These are phyloP conservation scores for Epicoccum sorghinum DNA, from an alignment of 2,329 filamentous ascomycete species.

Conservation along the genomic window DNA sequence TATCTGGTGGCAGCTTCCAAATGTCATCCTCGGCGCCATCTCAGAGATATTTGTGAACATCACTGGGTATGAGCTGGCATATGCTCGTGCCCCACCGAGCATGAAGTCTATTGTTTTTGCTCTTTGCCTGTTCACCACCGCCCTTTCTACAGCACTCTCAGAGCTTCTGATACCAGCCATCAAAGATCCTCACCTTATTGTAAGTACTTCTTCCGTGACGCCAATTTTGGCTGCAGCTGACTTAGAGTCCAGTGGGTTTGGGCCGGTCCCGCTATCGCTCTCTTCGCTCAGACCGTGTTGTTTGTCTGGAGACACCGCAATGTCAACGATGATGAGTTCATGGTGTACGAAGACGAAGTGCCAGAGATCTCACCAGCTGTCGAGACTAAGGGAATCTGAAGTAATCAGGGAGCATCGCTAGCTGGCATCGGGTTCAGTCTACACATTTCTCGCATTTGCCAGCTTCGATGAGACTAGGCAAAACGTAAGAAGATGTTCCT, in stretches of 20 bases:
- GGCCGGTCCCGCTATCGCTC: slow-evolving; percentile 57
- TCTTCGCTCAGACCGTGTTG: slow-evolving; percentile 55
- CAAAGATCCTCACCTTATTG: slow-evolving; percentile 54
- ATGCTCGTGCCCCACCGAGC: slow-evolving; percentile 49
- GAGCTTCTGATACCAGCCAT: slow-evolving; percentile 54
- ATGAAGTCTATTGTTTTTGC: slow-evolving; percentile 54
- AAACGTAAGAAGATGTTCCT: too few species aligned
- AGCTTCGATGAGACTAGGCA: too few species aligned
- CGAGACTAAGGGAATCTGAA: too few species aligned
- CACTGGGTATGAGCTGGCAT: slow-evolving; percentile 54
- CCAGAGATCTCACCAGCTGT: neutral
- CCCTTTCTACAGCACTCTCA: slow-evolving; percentile 48
- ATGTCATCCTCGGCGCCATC: slow-evolving; percentile 38
- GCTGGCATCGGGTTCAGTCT: too few species aligned
- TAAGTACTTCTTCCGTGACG: neutral
- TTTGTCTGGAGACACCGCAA: slow-evolving; percentile 57
- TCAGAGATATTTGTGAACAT: slow-evolving; percentile 50
- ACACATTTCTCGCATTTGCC: too few species aligned
- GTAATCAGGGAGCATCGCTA: too few species aligned
- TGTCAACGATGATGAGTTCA: slow-evolving; percentile 58
- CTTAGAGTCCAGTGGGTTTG: slow-evolving; percentile 49
- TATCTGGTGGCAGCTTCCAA: slow-evolving; percentile 54
- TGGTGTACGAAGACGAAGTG: slow-evolving; percentile 21
- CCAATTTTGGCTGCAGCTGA: neutral
- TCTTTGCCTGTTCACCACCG: slow-evolving; percentile 51